Evolutionary conservation across 2,329 filamentous ascomycete genomes (phyloP).

Genomic region (Ophiocordyceps camponoti-floridani): DNA sequence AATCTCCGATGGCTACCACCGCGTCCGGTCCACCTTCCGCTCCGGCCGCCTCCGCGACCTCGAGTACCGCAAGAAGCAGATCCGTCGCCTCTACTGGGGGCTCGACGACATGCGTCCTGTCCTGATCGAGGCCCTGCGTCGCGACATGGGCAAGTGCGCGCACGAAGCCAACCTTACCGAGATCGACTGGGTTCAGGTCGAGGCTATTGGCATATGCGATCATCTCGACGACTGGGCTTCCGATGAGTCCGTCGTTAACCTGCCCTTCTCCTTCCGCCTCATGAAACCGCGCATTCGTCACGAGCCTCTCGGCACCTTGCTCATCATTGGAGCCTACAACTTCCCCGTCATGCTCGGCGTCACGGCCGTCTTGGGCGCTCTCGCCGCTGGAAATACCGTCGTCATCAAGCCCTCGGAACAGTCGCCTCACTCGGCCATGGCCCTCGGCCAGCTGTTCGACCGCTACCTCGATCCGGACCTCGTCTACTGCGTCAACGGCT

Average conservation of each 20-base stretch:
- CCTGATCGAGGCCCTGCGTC: conserved; percentile 55
- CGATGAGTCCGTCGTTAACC: conserved; percentile 58
- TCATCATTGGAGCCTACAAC: conserved; percentile 90
- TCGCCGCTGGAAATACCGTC: conserved; percentile 79
- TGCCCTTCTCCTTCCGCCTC: conserved; percentile 47
- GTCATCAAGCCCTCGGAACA: conserved; percentile 84
- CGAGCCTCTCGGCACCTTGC: conserved; percentile 67
- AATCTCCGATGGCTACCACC: conserved; percentile 43
- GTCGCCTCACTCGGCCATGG: conserved; percentile 56
- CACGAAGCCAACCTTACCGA: conserved; percentile 63
- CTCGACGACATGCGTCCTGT: conserved; percentile 60
- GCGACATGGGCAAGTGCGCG: conserved; percentile 60
- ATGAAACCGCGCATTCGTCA: conserved; percentile 65
- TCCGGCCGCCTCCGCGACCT: conserved; percentile 69
- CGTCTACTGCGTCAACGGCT: conserved; percentile 68
- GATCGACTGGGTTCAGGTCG: conserved; percentile 60
- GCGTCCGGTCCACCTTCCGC: conserved; percentile 50
- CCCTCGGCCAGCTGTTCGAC: conserved; percentile 63
- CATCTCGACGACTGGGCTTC: conserved; percentile 69
- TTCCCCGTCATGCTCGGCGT: conserved; percentile 74
- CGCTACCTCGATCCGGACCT: conserved; percentile 58
- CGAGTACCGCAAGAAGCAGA: conserved; percentile 66
- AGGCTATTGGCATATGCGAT: conserved; percentile 61
- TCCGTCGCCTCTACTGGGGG: conserved; percentile 91
- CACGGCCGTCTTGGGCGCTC: conserved; percentile 69